phyloP scores from a whole-genome alignment of 345 rosid genomes.

The Mallotus nudiflorus region DNA sequence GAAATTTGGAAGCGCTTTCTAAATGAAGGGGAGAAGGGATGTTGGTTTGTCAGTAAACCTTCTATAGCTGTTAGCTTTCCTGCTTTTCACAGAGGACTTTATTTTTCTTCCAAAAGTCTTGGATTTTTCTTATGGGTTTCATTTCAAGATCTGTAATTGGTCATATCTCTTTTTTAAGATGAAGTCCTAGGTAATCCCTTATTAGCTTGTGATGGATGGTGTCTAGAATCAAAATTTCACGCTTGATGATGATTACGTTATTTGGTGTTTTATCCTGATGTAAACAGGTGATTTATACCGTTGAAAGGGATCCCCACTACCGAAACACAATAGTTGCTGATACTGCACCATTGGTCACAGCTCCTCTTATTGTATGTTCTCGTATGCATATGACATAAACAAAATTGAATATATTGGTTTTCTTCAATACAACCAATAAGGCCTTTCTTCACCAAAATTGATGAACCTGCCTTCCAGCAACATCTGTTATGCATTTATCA shows the following conservation, averaged over 20 bases:
- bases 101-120: background rate
- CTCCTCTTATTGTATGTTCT: slow-evolving; percentile 78
- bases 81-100: background rate
- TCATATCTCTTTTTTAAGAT: background rate
- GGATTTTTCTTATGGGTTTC: background rate
- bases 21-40: slow-evolving; percentile 82
- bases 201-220: background rate
- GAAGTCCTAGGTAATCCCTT: background rate
- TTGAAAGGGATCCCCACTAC: slow-evolving; percentile 72
- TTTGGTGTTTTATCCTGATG: slow-evolving; percentile 18
- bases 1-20: slow-evolving; percentile 91
- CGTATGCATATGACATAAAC: slow-evolving; percentile 13
- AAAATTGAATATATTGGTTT: background rate
- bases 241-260: background rate
- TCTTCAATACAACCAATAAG: background rate
- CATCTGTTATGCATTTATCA: background rate
- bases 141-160: background rate
- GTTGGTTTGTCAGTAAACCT: slow-evolving; percentile 13
- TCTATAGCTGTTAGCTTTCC: too few species aligned
- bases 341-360: slow-evolving; percentile 52
- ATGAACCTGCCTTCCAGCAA: background rate
- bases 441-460: background rate
- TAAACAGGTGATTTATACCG: slow-evolving; percentile 80
- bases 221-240: background rate
- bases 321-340: slow-evolving; percentile 65